These are phyloP conservation scores for Oxyria digyna DNA, from an alignment of 148 eudicot genomes.

Conservation along the genomic window DNA sequence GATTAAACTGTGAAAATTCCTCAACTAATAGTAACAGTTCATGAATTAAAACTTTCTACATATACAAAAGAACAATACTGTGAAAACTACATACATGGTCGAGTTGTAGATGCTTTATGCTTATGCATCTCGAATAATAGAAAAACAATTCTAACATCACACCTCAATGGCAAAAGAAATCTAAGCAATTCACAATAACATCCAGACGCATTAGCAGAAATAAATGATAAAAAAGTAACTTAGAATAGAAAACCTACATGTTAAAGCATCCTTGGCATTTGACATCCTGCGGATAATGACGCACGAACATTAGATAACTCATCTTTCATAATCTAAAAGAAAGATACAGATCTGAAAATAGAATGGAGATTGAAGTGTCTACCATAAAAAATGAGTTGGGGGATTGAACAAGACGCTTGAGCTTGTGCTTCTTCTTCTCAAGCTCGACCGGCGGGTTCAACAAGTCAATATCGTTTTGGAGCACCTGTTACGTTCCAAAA, in stretches of 20 bases:
- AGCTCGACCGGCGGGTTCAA: constrained; percentile 11
- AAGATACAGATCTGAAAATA: not conserved
- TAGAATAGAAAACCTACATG: constrained; percentile 2
- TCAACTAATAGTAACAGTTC: not conserved
- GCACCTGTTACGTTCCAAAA: not conserved
- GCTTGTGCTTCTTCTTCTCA: constrained; percentile 11
- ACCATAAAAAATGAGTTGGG: constrained; percentile 10
- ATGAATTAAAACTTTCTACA: too few species aligned
- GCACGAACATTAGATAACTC: not conserved
- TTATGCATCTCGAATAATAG: not conserved
- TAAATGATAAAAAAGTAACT: not conserved
- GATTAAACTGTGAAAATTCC: too few species aligned
- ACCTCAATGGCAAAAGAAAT: not conserved
- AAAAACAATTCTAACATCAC: not conserved
- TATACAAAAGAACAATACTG: too few species aligned
- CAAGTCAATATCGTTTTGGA: constrained; percentile 10
- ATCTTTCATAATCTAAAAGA: not conserved
- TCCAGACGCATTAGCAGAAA: not conserved
- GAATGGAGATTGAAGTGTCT: not conserved
- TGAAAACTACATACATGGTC: too few species aligned
- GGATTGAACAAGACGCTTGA: constrained; percentile 9
- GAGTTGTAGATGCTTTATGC: too few species aligned
- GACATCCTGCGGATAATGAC: not conserved
- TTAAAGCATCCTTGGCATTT: constrained; percentile 11
- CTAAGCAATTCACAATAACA: not conserved